Percentiles rank a stretch among this genome's conserved stretches.
These are phyloP conservation scores for Bretschneidera sinensis DNA, from an alignment of 345 rosid genomes.

Conservation along the genomic window DNA sequence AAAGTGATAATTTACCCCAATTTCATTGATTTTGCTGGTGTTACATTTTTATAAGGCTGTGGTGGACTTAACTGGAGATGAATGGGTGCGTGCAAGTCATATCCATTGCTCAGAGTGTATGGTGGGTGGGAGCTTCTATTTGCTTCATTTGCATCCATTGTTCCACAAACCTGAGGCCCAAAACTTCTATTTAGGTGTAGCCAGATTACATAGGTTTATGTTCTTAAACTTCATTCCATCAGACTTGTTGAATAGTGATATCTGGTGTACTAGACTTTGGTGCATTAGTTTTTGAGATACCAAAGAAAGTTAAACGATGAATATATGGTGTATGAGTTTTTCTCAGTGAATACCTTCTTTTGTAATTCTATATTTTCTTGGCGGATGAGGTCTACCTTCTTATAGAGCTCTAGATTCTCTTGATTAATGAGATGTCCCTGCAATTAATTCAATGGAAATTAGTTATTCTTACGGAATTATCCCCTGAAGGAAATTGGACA, in stretches of 20 bases:
- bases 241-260: neutral
- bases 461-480: neutral
- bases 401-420: conserved; percentile 50
- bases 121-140: conserved; percentile 19
- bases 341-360: conserved; percentile 40
- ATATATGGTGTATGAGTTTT: neutral
- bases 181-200: neutral
- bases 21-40: conserved; percentile 26
- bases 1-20: conserved; percentile 30
- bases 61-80: conserved; percentile 50
- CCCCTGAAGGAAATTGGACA: neutral
- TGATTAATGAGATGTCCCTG: conserved; percentile 56
- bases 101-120: conserved; percentile 23
- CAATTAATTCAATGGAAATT: conserved; percentile 13
- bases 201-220: too few relatives aligned
- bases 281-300: too few relatives aligned
- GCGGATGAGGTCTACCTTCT: conserved; percentile 36
- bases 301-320: too few relatives aligned
- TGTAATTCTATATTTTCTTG: conserved; percentile 52
- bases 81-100: conserved; percentile 31
- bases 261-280: neutral
- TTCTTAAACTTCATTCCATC: neutral
- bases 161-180: conserved; percentile 28
- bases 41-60: conserved; percentile 28
- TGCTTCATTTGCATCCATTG: conserved; percentile 20